Conservation (phyloP, 2,329 filamentous ascomycete species). For the Ascochyta koolunga region DNA sequence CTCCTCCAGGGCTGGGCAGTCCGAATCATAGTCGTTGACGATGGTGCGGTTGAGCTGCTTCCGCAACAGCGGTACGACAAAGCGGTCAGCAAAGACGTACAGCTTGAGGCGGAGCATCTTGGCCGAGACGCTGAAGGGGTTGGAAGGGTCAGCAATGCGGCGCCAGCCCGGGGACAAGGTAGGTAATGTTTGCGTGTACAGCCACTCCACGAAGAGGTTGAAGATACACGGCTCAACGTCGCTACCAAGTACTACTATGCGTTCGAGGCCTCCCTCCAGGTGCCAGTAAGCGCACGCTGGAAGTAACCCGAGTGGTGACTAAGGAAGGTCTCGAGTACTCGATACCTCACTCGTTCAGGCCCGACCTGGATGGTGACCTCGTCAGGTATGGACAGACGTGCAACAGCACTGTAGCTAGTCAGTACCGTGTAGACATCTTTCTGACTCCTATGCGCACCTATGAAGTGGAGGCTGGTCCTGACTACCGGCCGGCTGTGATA, state of each 20-base stretch:
- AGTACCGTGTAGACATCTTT: not conserved
- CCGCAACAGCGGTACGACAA: conserved; percentile 7
- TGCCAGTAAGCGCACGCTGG: conserved; percentile 12
- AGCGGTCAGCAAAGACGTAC: conserved; percentile 16
- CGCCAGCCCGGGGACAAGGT: conserved; percentile 8
- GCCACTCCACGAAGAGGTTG: conserved; percentile 21
- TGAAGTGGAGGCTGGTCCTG: conserved; percentile 7
- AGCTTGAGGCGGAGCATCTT: conserved; percentile 16
- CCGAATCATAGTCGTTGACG: conserved; percentile 10
- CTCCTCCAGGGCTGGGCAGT: conserved; percentile 11
- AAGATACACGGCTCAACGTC: conserved; percentile 15
- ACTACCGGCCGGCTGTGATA: not conserved
- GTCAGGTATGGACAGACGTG: not conserved
- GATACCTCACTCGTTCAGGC: conserved; percentile 6
- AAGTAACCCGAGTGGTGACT: conserved; percentile 22
- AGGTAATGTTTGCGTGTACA: conserved; percentile 18
- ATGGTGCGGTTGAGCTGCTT: conserved; percentile 11
- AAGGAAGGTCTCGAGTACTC: conserved; percentile 16
- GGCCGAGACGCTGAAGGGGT: conserved; percentile 8
- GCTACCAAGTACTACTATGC: conserved; percentile 7
- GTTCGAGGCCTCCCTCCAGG: conserved; percentile 17
- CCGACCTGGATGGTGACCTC: conserved; percentile 17
- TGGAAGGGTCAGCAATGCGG: conserved; percentile 9
- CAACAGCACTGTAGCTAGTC: not conserved
- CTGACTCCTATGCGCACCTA: not conserved